phyloP scores from a whole-genome alignment of 768 basidiomycete genomes.

The Panellus pusillus region DNA sequence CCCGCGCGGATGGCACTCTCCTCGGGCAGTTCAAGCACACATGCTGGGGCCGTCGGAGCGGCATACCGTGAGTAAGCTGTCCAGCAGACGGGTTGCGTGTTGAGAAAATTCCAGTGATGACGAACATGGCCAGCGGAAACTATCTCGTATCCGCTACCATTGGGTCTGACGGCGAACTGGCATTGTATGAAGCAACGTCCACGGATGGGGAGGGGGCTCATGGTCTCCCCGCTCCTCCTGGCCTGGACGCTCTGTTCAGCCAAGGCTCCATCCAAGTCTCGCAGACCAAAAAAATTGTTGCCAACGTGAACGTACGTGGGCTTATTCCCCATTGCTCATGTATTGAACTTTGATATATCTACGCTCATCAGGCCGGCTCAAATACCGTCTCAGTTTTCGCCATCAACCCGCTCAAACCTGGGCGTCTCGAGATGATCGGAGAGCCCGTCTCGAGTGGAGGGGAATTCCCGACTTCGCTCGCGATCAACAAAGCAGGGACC shows the following conservation, averaged over 20 bases:
- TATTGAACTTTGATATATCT: not conserved
- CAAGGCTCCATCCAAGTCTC: slow-evolving; percentile 27
- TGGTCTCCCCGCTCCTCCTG: slow-evolving; percentile 17
- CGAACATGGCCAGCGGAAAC: slow-evolving; percentile 34
- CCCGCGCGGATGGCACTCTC: too few relatives aligned
- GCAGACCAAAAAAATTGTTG: not conserved
- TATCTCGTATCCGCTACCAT: slow-evolving; percentile 31
- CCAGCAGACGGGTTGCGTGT: too few relatives aligned
- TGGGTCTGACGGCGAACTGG: slow-evolving; percentile 27
- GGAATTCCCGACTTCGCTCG: slow-evolving; percentile 40
- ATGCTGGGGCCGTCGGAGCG: too few relatives aligned
- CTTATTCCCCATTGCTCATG: not conserved
- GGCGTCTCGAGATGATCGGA: slow-evolving; percentile 30
- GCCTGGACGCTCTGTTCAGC: slow-evolving; percentile 29
- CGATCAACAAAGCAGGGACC: slow-evolving; percentile 32
- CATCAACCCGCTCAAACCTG: slow-evolving; percentile 34
- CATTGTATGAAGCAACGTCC: slow-evolving; percentile 17
- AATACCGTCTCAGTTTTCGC: slow-evolving; percentile 37
- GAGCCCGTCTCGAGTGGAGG: slow-evolving; percentile 35
- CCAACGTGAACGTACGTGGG: slow-evolving; percentile 12
- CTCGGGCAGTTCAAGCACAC: too few relatives aligned
- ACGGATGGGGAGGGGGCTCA: slow-evolving; percentile 24
- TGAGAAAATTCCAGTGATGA: slow-evolving; percentile 16
- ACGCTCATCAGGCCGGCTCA: slow-evolving; percentile 33
- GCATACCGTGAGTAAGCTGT: too few relatives aligned